Percentiles rank a stretch among this genome's conserved stretches.
phyloP scores from a whole-genome alignment of 176 grass and related monocot species.

The Rhynchospora pubera region DNA sequence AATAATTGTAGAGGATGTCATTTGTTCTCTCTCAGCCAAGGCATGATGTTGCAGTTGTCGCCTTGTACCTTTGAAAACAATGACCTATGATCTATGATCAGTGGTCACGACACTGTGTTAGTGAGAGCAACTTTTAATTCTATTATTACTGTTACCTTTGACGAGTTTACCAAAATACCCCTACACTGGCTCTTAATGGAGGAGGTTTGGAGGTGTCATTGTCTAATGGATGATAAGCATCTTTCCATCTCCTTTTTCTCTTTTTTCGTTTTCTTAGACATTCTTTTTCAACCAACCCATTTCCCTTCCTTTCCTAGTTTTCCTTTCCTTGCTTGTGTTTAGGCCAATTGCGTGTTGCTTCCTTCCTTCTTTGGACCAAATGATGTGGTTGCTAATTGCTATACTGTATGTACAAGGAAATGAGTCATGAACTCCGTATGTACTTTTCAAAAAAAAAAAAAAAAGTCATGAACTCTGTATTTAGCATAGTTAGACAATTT shows the following conservation, averaged over 20 bases:
- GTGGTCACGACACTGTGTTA: background rate
- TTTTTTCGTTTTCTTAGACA: background rate
- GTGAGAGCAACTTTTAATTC: background rate
- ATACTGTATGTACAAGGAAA: background rate
- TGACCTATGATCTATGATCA: background rate
- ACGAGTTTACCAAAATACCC: background rate
- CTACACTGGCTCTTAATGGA: background rate
- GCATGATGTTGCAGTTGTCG: background rate
- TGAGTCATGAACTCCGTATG: background rate
- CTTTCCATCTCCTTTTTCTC: background rate
- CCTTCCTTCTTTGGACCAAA: background rate
- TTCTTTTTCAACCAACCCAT: background rate
- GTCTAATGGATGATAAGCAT: constrained; percentile 12
- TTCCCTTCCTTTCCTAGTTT: background rate
- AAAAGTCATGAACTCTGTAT: background rate
- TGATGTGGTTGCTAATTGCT: background rate
- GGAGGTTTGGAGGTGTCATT: constrained; percentile 1
- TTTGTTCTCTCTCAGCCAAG: background rate
- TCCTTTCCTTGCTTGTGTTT: background rate
- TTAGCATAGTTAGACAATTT: background rate
- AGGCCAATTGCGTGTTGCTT: background rate
- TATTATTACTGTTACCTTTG: background rate
- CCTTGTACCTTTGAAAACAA: constrained; percentile 5
- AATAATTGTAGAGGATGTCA: background rate
- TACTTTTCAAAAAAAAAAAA: too few relatives aligned